A percentile compares a stretch with the other conserved stretches of the same genome.
These are phyloP conservation scores for Zychaea mexicana DNA, from an alignment of 371 early-diverging fungal genomes.

Conservation along the genomic window DNA sequence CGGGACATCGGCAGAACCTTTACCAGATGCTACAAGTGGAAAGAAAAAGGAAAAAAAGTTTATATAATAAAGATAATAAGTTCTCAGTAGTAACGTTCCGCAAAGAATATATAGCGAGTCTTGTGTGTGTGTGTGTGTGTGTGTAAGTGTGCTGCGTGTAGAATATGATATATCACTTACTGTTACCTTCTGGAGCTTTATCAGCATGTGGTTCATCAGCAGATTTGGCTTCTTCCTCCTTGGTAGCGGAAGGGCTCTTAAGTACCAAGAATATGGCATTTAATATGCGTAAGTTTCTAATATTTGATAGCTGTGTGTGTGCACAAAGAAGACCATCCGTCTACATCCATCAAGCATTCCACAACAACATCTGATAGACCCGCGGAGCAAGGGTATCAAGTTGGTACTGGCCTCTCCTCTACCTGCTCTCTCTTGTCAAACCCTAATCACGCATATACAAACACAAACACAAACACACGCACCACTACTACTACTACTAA, in stretches of 20 bases:
- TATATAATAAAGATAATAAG: too few species aligned
- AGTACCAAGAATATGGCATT: neutral
- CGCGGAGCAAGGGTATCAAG: too few species aligned
- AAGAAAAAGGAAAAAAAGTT: neutral
- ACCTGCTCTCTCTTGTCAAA: neutral
- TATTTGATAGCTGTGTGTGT: neutral
- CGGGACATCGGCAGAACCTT: neutral
- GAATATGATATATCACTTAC: neutral
- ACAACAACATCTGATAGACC: too few species aligned
- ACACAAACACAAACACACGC: neutral
- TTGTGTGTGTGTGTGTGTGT: too few species aligned
- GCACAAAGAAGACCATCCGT: too few species aligned
- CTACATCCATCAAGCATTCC: too few species aligned
- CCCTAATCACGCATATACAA: too few species aligned
- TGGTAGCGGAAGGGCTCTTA: neutral
- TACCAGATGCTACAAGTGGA: neutral
- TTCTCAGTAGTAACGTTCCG: neutral
- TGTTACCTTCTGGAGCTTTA: neutral
- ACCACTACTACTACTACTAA: too few species aligned
- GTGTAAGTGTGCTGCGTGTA: too few species aligned
- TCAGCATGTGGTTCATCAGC: slow-evolving; percentile 2
- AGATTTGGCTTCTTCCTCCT: neutral
- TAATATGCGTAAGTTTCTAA: neutral
- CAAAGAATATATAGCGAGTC: too few species aligned
- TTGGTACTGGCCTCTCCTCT: too few species aligned